Evolutionary conservation across 768 basidiomycete species (phyloP).

Genomic region (Favolaschia claudopus): DNA sequence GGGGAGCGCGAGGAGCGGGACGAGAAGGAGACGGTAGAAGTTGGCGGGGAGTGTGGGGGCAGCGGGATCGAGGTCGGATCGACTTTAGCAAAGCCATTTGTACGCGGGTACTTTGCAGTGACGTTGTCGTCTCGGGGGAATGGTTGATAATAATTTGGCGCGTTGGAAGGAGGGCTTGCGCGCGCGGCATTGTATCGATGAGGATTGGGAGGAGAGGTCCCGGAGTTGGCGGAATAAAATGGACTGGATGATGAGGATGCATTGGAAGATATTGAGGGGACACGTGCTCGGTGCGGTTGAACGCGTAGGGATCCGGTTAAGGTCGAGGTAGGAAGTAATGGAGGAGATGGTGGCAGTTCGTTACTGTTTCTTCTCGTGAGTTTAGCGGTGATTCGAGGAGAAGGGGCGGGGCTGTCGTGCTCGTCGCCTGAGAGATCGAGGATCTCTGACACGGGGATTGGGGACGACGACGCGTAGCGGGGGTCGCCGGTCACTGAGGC

Average conservation of each 20-base stretch:
- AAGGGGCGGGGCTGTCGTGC: not conserved
- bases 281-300: conserved; percentile 40
- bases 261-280: conserved; percentile 50
- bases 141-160: conserved; percentile 41
- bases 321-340: conserved; percentile 34
- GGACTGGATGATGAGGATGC: conserved; percentile 37
- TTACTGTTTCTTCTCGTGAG: conserved; percentile 7
- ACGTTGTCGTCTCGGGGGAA: conserved; percentile 36
- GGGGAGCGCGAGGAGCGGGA: conserved; percentile 74
- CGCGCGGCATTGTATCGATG: conserved; percentile 56
- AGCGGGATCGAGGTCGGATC: conserved; percentile 67
- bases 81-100: conserved; percentile 46
- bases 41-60: conserved; percentile 74
- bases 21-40: conserved; percentile 77
- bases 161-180: conserved; percentile 37
- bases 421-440: conserved; percentile 24
- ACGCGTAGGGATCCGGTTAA: conserved; percentile 39
- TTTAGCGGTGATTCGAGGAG: conserved; percentile 26
- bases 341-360: conserved; percentile 26
- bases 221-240: conserved; percentile 67
- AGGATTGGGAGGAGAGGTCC: conserved; percentile 63
- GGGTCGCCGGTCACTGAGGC: not conserved
- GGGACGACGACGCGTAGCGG: not conserved
- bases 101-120: conserved; percentile 31
- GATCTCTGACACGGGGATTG: conserved; percentile 3